Conservation (phyloP, 495 filamentous ascomycete genomes). For the Oleoguttula mirabilis region DNA sequence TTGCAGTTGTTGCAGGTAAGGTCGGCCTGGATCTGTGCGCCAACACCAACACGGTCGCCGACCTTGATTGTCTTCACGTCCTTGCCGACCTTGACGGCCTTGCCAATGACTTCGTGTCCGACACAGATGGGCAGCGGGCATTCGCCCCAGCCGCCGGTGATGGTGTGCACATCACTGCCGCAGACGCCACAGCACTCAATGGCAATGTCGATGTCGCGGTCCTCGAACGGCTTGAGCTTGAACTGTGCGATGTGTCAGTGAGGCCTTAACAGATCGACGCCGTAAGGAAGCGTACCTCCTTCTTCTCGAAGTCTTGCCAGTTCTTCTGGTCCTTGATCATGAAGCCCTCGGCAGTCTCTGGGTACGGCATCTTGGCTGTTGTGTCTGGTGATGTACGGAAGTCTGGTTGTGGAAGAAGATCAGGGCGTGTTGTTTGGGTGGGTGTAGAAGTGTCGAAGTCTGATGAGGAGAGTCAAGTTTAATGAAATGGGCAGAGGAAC, state of each 20-base stretch:
- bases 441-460: too few relatives aligned
- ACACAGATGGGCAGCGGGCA: constrained; percentile 37
- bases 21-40: constrained; percentile 64
- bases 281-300: too few relatives aligned
- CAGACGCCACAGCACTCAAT: constrained; percentile 69
- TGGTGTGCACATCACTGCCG: constrained; percentile 67
- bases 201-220: constrained; percentile 61
- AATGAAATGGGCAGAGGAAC: too few relatives aligned
- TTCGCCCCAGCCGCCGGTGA: constrained; percentile 30
- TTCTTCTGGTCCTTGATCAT: constrained; percentile 50
- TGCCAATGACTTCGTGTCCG: constrained; percentile 79
- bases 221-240: constrained; percentile 65
- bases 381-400: too few relatives aligned
- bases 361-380: constrained; percentile 53
- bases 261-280: too few relatives aligned
- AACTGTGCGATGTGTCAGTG: too few relatives aligned
- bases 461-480: too few relatives aligned
- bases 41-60: constrained; percentile 69
- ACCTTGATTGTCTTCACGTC: constrained; percentile 56
- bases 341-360: constrained; percentile 66
- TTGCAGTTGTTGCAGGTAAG: constrained; percentile 57
- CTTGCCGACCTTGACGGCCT: constrained; percentile 55
- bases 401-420: neutral
- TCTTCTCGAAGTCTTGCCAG: constrained; percentile 51
- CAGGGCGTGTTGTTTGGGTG: neutral